Evolutionary conservation across 129 eudicot genomes (phyloP).

Genomic region (Apium graveolens): DNA sequence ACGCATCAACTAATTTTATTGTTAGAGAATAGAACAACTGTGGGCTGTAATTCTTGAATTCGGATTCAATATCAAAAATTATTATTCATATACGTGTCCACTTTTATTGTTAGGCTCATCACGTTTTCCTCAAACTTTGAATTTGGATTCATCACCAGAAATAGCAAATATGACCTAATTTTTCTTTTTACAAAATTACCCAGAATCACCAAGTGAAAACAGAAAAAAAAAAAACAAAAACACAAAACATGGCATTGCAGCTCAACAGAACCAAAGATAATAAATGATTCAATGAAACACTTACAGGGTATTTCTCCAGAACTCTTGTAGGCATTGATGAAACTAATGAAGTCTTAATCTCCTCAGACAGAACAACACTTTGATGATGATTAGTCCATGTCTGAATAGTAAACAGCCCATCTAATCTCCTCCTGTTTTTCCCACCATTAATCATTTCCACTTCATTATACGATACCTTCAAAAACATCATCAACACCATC

Average conservation of each 20-base stretch:
- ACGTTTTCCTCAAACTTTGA: no score
- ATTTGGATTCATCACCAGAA: background rate
- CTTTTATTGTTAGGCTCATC: no score
- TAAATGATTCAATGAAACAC: slow-evolving; percentile 10
- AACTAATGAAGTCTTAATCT: slow-evolving; percentile 6
- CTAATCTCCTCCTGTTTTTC: slow-evolving; percentile 17
- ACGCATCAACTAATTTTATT: no score
- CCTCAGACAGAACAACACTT: slow-evolving; percentile 31
- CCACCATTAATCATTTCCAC: slow-evolving; percentile 17
- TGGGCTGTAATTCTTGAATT: no score
- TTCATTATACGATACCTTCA: slow-evolving; percentile 29
- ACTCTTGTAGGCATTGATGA: slow-evolving; percentile 39
- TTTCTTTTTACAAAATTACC: no score
- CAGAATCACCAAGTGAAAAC: background rate
- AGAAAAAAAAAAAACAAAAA: no score
- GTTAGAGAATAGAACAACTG: no score
- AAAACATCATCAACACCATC: slow-evolving; percentile 41
- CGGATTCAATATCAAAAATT: no score
- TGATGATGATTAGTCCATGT: slow-evolving; percentile 33
- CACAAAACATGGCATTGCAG: background rate
- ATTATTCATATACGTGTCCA: no score
- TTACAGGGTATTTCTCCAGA: slow-evolving; percentile 58
- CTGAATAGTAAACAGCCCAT: slow-evolving; percentile 32
- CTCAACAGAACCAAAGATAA: no score
- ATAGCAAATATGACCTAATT: background rate